Evolutionary conservation across 2,329 filamentous ascomycete genomes (phyloP).

Genomic region (Beauveria scarabaeidicola): DNA sequence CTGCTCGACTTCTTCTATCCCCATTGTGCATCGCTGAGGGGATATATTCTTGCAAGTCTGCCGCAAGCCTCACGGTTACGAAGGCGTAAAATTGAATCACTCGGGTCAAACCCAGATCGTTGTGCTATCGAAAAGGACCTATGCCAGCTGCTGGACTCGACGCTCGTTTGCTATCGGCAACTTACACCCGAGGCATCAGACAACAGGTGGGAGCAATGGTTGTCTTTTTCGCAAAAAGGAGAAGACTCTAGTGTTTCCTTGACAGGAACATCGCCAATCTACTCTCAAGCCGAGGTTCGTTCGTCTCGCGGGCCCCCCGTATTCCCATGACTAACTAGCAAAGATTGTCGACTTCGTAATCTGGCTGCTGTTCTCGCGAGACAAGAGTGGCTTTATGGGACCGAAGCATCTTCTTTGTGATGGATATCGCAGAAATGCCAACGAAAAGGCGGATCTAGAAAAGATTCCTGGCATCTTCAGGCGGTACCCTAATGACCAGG

Average conservation of each 20-base stretch:
- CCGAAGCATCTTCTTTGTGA: conserved; percentile 74
- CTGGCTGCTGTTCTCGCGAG: conserved; percentile 63
- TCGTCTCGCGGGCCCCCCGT: not conserved
- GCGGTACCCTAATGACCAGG: conserved; percentile 60
- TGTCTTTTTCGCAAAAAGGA: conserved; percentile 52
- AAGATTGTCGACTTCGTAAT: conserved; percentile 72
- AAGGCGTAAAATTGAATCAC: conserved; percentile 44
- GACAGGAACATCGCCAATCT: conserved; percentile 38
- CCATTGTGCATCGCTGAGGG: conserved; percentile 56
- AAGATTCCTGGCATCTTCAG: conserved; percentile 59
- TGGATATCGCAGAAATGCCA: conserved; percentile 56
- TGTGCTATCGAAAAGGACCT: conserved; percentile 35
- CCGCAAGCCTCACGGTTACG: conserved; percentile 57
- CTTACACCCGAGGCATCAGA: conserved; percentile 1
- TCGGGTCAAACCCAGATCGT: conserved; percentile 27
- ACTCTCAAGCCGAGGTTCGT: conserved; percentile 57
- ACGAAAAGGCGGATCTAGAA: conserved; percentile 20
- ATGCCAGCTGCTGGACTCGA: conserved; percentile 56
- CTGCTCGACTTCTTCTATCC: conserved; percentile 63
- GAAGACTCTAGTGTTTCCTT: conserved; percentile 50
- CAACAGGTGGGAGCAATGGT: conserved; percentile 45
- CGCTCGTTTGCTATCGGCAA: conserved; percentile 51
- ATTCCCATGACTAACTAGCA: conserved; percentile 13
- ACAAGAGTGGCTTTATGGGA: conserved; percentile 34
- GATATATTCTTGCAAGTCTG: conserved; percentile 59